Conservation (phyloP, 768 basidiomycete genomes). For the Amanita pseudoporphyria region DNA sequence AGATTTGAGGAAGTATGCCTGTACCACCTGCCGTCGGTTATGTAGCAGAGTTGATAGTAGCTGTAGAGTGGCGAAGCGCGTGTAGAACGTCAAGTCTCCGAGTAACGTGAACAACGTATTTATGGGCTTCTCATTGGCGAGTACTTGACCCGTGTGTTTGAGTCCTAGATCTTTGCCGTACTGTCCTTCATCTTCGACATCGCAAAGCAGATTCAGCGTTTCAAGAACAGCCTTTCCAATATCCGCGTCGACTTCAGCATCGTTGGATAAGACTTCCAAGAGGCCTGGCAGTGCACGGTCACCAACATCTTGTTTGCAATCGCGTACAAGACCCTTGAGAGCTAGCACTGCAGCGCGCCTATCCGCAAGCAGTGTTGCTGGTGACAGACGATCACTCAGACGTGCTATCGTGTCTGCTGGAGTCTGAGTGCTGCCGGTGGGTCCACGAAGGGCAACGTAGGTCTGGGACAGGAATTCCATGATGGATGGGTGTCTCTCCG, state of each 20-base stretch:
- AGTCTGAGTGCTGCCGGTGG: constrained; percentile 75
- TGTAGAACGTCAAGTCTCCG: constrained; percentile 71
- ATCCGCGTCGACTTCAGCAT: constrained; percentile 86
- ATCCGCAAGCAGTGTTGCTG: constrained; percentile 85
- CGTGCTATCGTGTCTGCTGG: constrained; percentile 78
- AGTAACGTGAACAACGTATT: constrained; percentile 75
- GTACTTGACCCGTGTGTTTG: constrained; percentile 73
- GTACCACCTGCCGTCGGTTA: constrained; percentile 74
- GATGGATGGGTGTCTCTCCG: constrained; percentile 1
- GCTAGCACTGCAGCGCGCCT: constrained; percentile 88
- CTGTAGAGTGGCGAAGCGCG: constrained; percentile 77
- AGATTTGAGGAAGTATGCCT: constrained; percentile 86
- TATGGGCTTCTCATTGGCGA: constrained; percentile 59
- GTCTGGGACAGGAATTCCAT: constrained; percentile 87
- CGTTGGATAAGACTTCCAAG: constrained; percentile 73
- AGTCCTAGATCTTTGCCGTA: constrained; percentile 63
- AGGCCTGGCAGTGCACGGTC: constrained; percentile 68
- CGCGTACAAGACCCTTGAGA: constrained; percentile 85
- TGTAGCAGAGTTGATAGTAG: constrained; percentile 71
- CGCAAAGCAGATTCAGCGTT: constrained; percentile 79
- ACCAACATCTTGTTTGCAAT: constrained; percentile 87
- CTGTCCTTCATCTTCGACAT: constrained; percentile 47
- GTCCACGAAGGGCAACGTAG: constrained; percentile 77
- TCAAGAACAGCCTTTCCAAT: constrained; percentile 90
- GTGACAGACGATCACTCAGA: constrained; percentile 83